Base-by-base conservation (phyloP, 2,329 filamentous ascomycete genomes). In the Microsporum audouinii region DNA sequence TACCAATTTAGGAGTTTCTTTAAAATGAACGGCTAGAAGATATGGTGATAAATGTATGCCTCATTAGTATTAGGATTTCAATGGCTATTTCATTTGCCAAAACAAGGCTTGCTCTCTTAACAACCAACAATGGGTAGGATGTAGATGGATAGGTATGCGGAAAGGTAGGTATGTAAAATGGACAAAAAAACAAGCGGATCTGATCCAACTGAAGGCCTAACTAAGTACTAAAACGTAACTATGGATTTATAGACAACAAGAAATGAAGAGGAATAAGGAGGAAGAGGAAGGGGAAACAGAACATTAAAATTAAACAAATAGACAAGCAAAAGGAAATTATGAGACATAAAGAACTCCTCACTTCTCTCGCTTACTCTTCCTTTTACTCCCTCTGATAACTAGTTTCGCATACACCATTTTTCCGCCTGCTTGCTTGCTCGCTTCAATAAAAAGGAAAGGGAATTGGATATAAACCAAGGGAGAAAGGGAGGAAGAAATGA, bases 281-380 rank as follows among this genome's bases (percentile, higher is more conserved):
- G 17, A 23, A 23, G 17, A 23, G n/a, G 39, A 34, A 14, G 17
- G 57, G 41, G 43, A 53, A 62, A 33, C 60, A 62, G 55, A 36
- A 23, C 17, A 60, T 45, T 33, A 60, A 43, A 38, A 58, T 34
- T 51, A 60, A 27, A 61, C 51, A 43, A 57, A 59, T 55, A 56
- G 34, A 62, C 58, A 51, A 43, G 23, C 31, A 43, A 29, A 58
- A 51, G 38, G 38, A 17, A n/a, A 62, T 56, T 51, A 62, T 62
- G 61, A 57, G 53, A 57, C 51, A 55, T 55, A 38, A 36, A 36
- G 17, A 55, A 23, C 29, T 55, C 10, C 27, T 51, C 17, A 23
- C 45, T 51, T 27, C 27, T 51, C 27, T 51, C 51, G 33, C 51
- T 55, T 36, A 10, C 33, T 55, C 33, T 55, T 55, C 17, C n/a